phyloP scores from a whole-genome alignment of 2,329 filamentous ascomycete species.

The Elsinoe ampelina region DNA sequence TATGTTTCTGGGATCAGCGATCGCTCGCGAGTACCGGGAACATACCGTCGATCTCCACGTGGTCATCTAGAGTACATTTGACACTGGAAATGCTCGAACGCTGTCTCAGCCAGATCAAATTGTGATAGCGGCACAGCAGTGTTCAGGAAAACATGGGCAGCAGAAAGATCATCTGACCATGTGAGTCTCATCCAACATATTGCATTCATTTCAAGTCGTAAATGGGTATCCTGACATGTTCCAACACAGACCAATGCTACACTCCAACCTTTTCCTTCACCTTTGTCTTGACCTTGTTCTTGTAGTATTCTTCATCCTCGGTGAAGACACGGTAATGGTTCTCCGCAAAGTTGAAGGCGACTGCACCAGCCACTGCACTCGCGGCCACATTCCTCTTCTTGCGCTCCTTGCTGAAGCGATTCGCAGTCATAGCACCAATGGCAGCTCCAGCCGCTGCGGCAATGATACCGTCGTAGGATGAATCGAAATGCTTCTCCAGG shows the following conservation, averaged over 20 bases:
- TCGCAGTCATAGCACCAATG: slow-evolving; percentile 19
- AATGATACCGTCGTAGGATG: slow-evolving; percentile 20
- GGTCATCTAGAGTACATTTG: background rate
- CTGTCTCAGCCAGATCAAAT: background rate
- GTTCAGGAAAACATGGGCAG: background rate
- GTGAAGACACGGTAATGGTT: slow-evolving; percentile 18
- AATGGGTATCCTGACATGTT: background rate
- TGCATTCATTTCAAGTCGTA: background rate
- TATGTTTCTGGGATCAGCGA: background rate
- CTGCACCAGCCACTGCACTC: slow-evolving; percentile 18
- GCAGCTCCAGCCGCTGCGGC: slow-evolving; percentile 20
- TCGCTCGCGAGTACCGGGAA: background rate
- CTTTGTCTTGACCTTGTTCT: slow-evolving; percentile 17
- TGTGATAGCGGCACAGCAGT: background rate
- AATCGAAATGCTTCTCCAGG: slow-evolving; percentile 20
- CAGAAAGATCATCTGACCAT: background rate
- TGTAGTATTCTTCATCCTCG: slow-evolving; percentile 17
- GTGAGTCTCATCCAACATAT: background rate
- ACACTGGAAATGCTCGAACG: background rate
- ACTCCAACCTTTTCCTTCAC: slow-evolving; percentile 4
- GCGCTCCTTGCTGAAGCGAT: slow-evolving; percentile 15
- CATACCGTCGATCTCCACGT: slow-evolving; percentile 5
- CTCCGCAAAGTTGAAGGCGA: slow-evolving; percentile 19
- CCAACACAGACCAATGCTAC: no score
- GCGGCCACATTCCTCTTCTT: slow-evolving; percentile 16